Percentiles rank a stretch among this genome's conserved stretches.
Evolutionary conservation across 176 grass and related monocot species (phyloP).

Genomic region (Oryza punctata): DNA sequence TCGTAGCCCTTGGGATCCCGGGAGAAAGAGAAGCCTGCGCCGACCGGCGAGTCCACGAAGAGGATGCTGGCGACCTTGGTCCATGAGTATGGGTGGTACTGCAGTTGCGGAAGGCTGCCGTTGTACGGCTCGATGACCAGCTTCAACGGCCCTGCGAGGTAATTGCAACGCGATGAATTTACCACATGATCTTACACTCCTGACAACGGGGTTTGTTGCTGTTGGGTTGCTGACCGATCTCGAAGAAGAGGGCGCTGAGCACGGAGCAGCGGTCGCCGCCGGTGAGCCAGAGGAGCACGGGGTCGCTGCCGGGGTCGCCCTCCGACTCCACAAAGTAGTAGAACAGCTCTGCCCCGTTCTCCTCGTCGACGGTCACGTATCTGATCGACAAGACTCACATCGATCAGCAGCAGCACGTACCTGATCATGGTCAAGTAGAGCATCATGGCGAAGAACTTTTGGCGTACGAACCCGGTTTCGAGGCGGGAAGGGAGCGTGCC

Average conservation of each 20-base stretch:
- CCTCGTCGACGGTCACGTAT: slow-evolving; percentile 43
- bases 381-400: background rate
- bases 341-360: slow-evolving; percentile 35
- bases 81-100: slow-evolving; percentile 7
- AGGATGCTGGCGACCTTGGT: background rate
- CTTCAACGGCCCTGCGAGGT: background rate
- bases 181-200: too few species aligned
- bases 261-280: slow-evolving; percentile 39
- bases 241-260: slow-evolving; percentile 20
- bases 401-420: too few species aligned
- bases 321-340: slow-evolving; percentile 54
- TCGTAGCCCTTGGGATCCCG: background rate
- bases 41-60: slow-evolving; percentile 24
- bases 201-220: too few species aligned
- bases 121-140: background rate
- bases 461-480: too few species aligned
- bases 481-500: too few species aligned
- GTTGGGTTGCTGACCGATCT: slow-evolving; percentile 17
- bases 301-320: slow-evolving; percentile 24
- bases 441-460: too few species aligned
- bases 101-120: background rate
- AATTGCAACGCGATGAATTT: too few species aligned
- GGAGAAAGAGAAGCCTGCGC: background rate
- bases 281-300: slow-evolving; percentile 34
- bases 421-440: too few species aligned